phyloP scores from a whole-genome alignment of 257 asterid genomes.

The Thymus mandschuricus region DNA sequence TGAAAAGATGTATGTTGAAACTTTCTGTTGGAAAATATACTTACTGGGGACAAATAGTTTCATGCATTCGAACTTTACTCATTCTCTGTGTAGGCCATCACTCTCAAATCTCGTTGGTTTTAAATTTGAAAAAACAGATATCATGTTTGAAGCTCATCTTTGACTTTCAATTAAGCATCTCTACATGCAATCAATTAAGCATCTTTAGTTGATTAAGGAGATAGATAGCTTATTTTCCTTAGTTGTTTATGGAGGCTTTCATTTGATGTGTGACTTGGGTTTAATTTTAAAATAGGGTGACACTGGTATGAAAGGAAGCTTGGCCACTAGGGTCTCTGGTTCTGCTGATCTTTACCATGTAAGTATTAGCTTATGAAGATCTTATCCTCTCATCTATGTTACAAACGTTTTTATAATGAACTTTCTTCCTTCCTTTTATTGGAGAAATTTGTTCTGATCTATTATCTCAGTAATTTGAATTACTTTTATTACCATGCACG shows the following conservation, averaged over 20 bases:
- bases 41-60: slow-evolving; percentile 4
- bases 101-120: not conserved
- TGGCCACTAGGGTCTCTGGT: slow-evolving; percentile 86
- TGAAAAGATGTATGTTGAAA: not conserved
- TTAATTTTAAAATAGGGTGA: slow-evolving; percentile 65
- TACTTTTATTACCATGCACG: not conserved
- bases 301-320: slow-evolving; percentile 79
- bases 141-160: not conserved
- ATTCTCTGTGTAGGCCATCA: not conserved
- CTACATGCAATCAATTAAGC: not conserved
- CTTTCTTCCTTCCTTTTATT: not conserved
- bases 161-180: not conserved
- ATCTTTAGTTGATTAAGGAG: not conserved
- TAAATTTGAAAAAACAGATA: not conserved
- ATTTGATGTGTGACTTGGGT: slow-evolving; percentile 6
- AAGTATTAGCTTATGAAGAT: slow-evolving; percentile 35
- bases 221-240: not conserved
- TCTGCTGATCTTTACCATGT: slow-evolving; percentile 92
- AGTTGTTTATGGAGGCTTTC: not conserved
- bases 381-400: slow-evolving; percentile 17
- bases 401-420: not conserved
- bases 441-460: no score
- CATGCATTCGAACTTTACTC: not conserved
- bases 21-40: not conserved
- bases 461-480: not conserved